Conservation (phyloP, 768 basidiomycete species). For the Mycena pura region DNA sequence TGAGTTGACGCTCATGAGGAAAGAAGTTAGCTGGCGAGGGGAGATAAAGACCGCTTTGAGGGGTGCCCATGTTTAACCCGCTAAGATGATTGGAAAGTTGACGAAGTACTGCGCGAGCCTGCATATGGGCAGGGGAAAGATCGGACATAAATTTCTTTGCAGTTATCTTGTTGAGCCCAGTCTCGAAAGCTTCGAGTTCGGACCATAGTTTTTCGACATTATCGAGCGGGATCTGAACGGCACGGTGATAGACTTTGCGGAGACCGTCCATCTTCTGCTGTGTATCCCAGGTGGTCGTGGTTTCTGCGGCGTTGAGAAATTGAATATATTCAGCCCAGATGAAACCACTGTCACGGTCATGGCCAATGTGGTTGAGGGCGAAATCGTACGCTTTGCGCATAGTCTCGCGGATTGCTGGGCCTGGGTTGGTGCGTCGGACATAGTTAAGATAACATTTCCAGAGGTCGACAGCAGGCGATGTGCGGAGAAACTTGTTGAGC, state of each 20-base stretch:
- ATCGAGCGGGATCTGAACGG: constrained; percentile 92
- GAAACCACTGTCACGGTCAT: constrained; percentile 89
- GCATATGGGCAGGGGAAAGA: constrained; percentile 93
- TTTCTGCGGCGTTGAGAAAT: constrained; percentile 82
- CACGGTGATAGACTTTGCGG: constrained; percentile 91
- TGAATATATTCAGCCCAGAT: constrained; percentile 96
- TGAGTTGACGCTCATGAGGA: constrained; percentile 70
- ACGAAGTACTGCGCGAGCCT: constrained; percentile 87
- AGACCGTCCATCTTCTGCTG: constrained; percentile 95
- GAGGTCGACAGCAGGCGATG: constrained; percentile 86
- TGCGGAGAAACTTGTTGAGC: constrained; percentile 87
- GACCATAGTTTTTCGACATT: constrained; percentile 94
- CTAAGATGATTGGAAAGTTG: constrained; percentile 77
- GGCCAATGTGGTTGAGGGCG: constrained; percentile 85
- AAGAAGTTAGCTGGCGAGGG: constrained; percentile 79
- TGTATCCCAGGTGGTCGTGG: constrained; percentile 90
- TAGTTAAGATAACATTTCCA: constrained; percentile 95
- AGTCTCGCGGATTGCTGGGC: constrained; percentile 71
- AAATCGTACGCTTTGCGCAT: constrained; percentile 93
- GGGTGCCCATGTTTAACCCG: constrained; percentile 55
- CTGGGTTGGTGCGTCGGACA: constrained; percentile 79
- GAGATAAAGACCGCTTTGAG: constrained; percentile 61
- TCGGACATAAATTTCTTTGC: constrained; percentile 97
- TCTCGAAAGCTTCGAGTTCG: constrained; percentile 93
- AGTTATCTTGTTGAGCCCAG: constrained; percentile 85